A percentile compares a stretch with the other conserved stretches of the same genome.
Conservation (phyloP, 371 early-diverging fungal species). For the Rhizopus delemar region DNA sequence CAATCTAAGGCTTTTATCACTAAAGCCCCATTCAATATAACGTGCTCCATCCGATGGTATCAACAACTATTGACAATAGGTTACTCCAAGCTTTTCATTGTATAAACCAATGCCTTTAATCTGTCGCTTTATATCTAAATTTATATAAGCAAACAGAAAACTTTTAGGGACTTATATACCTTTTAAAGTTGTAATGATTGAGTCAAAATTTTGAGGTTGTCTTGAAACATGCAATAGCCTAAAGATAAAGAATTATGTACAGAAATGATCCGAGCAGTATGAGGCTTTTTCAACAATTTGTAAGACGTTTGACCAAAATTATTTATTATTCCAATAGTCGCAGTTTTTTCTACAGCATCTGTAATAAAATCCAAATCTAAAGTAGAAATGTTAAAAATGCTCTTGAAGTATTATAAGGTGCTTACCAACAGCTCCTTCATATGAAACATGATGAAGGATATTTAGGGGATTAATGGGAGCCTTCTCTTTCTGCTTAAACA, state of each 20-base stretch:
- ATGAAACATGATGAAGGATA: conserved; percentile 88
- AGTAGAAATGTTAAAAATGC: background rate
- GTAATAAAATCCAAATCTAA: conserved; percentile 80
- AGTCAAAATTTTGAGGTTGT: conserved; percentile 53
- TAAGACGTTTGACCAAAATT: conserved; percentile 95
- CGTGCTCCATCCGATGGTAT: conserved; percentile 60
- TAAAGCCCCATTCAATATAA: conserved; percentile 77
- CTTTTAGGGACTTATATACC: conserved; percentile 34
- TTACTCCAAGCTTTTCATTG: conserved; percentile 52
- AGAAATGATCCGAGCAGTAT: conserved; percentile 55
- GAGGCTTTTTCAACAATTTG: conserved; percentile 81
- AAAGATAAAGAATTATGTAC: conserved; percentile 37
- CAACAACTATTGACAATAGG: conserved; percentile 53
- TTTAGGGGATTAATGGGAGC: conserved; percentile 83
- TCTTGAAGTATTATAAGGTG: background rate
- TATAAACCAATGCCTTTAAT: conserved; percentile 53
- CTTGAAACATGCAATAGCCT: conserved; percentile 52
- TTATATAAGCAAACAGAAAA: background rate
- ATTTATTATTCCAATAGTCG: conserved; percentile 90
- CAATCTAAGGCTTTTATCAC: conserved; percentile 69
- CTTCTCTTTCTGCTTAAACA: conserved; percentile 83
- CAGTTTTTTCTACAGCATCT: conserved; percentile 89
- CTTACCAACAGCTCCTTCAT: conserved; percentile 84
- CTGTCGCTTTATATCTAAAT: conserved; percentile 56
- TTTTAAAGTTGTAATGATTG: conserved; percentile 56